Evolutionary conservation across 2,329 filamentous ascomycete species (phyloP).

Genomic region (Aspergillus sp.): DNA sequence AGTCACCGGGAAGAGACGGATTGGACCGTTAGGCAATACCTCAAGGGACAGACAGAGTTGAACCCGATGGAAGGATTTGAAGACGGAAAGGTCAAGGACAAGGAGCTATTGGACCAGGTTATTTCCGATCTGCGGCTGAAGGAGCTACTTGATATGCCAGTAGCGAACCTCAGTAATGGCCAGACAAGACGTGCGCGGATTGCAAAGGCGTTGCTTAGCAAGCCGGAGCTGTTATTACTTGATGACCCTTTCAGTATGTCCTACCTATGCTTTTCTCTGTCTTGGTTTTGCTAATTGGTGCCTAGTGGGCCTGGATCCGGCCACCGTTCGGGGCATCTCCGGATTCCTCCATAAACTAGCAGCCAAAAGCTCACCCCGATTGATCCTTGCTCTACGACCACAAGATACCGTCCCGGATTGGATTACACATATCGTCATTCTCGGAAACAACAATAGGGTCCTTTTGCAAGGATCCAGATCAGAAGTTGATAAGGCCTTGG

Average conservation of each 20-base stretch:
- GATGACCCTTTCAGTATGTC: slow-evolving; percentile 79
- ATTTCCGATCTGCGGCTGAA: slow-evolving; percentile 63
- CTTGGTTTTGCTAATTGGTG: slow-evolving; percentile 8
- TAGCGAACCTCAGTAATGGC: slow-evolving; percentile 87
- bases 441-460: slow-evolving; percentile 62
- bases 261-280: too few species aligned
- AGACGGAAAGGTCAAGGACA: slow-evolving; percentile 46
- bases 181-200: slow-evolving; percentile 84
- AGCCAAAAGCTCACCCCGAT: slow-evolving; percentile 57
- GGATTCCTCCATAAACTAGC: slow-evolving; percentile 64
- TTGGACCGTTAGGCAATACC: slow-evolving; percentile 73
- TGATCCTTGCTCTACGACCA: slow-evolving; percentile 71
- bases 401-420: slow-evolving; percentile 84
- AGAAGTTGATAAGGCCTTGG: slow-evolving; percentile 45
- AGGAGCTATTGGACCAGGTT: slow-evolving; percentile 53
- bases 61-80: slow-evolving; percentile 59
- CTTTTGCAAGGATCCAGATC: slow-evolving; percentile 59
- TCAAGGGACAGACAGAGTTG: slow-evolving; percentile 74
- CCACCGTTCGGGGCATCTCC: slow-evolving; percentile 66
- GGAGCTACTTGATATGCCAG: slow-evolving; percentile 67
- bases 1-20: slow-evolving; percentile 79
- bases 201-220: slow-evolving; percentile 71
- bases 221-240: slow-evolving; percentile 73
- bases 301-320: slow-evolving; percentile 78
- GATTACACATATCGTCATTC: slow-evolving; percentile 75